Evolutionary conservation across 768 basidiomycete species (phyloP), one percentile per base, ranked within the genome.

Genomic region (Pleurotus salmoneostramineus): DNA sequence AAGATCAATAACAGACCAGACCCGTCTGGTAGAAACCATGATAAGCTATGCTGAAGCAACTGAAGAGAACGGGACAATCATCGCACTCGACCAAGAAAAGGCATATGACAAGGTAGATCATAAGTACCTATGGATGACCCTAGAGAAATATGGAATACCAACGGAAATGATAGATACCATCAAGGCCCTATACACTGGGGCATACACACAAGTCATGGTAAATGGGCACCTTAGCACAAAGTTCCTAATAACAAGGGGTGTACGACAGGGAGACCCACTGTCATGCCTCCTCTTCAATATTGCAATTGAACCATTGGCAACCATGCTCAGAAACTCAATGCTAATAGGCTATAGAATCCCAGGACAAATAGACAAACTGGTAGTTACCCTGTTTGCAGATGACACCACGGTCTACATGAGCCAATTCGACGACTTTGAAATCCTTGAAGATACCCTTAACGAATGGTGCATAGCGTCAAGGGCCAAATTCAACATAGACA

Each of bases 401-500:
- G 75, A 79, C 59, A 77, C 76, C 6, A 71, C 70, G 1, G 68
- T 69, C 0, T 75, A 66, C 60, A 69, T 80, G 0, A 62, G 62
- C 2, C 62, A 67, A 42, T 7, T 57, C 0, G 75, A 79, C 49
- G 48, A 62, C 5, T 69, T 69, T 8, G 45, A 51, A 0, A 58
- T 57, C 0, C 67, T 81, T 0, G 35, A 62, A 2, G 0, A 34
- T 0, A 66, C 79, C 1, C 74, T 80, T 0, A 31, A 67, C 0
- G 42, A 37, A 0, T 82, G 80, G 80, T 82, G 75, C 57, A 15
- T 14, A 0, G 75, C 70, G 3, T 74, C 74, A 6, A 63, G 69
- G 0, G 78, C 77, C 0, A 74, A 72, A 42, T 81, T 80, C 61
- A 81, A 80, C 52, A 56, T 63, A 0, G 47, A 54, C 0, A 82